Base-by-base conservation (phyloP, 2,329 filamentous ascomycete species). In the Coniochaeta pulveracea region DNA sequence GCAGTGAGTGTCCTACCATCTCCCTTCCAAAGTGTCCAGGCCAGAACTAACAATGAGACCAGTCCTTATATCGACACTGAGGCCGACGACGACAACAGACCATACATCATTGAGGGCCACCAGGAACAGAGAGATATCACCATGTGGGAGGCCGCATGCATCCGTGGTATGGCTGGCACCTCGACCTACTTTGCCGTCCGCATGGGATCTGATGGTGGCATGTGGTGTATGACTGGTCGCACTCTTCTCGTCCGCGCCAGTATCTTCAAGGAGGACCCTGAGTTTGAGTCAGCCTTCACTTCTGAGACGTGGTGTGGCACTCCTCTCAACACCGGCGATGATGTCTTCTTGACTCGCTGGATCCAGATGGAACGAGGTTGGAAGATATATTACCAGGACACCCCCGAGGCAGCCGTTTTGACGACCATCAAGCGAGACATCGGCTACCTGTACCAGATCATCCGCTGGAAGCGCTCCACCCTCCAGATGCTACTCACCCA, bases 281-380 rank as follows among this genome's bases (percentile, higher is more conserved):
- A 35, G 2, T 54, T 54, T 34, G 38, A 45, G 11, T 17, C 35
- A 6, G 40, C 31, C 1, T 47, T 52, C 21, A 43, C 31, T 1
- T 15, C 41, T 6, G 46, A 54, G 19, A 34, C 24, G 7, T 50
- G 42, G 38, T n/a, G 23, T 6, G 46, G 48, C 0, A 17, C 41
- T 2, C n/a, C 27, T 1, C 41, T 46, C 18, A 47, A 47, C 22
- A 44, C 41, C 0, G 48, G 49, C 1, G 49, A 51, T 11, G 49
- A 51, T 7, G 37, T 38, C 3, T 51, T 49, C 34, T 43, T 52
- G 29, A 51, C 50, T 2, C 42, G 45, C 6, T 52, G 44, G 38
- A 30, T 52, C 0, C 31, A 47, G 3, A 46, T 42, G 17, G 37
- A 47, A 12, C 7, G 7, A 11, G 45, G 49, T 21, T 51, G 45